Percentiles rank a stretch among this genome's conserved stretches.
Conservation (phyloP, 192 early-diverging fungal genomes). For the Backusella circina region DNA sequence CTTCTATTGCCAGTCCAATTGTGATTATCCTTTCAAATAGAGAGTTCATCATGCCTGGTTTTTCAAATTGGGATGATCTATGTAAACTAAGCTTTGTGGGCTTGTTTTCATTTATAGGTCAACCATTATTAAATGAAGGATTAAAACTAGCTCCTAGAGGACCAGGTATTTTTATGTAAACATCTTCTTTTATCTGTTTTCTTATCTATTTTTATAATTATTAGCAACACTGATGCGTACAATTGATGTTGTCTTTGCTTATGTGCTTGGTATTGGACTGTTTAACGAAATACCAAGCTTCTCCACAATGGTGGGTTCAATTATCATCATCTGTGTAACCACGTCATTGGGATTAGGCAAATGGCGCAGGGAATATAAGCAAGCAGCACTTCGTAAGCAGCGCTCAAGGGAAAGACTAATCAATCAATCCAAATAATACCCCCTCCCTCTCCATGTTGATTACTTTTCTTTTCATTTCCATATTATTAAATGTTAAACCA, state of each 20-base stretch:
- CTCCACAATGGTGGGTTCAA: slow-evolving; percentile 52
- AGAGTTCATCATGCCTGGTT: slow-evolving; percentile 28
- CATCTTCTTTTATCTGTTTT: neutral
- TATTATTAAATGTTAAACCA: neutral
- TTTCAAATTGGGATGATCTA: slow-evolving; percentile 43
- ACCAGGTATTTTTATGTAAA: slow-evolving; percentile 36
- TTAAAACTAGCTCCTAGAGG: slow-evolving; percentile 70
- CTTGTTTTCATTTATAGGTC: slow-evolving; percentile 61
- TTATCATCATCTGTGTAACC: slow-evolving; percentile 58
- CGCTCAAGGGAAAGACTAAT: neutral
- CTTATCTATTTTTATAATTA: neutral
- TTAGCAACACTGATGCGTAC: slow-evolving; percentile 63
- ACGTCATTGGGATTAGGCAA: slow-evolving; percentile 60
- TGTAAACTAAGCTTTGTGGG: slow-evolving; percentile 37
- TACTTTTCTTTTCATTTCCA: neutral
- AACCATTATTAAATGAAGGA: slow-evolving; percentile 68
- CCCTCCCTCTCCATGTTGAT: neutral
- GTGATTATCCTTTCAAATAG: slow-evolving; percentile 35
- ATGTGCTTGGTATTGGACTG: slow-evolving; percentile 64
- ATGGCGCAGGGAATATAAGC: slow-evolving; percentile 33
- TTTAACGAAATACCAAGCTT: slow-evolving; percentile 62
- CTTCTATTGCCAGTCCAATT: slow-evolving; percentile 42
- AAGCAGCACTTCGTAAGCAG: neutral
- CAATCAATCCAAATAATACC: slow-evolving; percentile 1
- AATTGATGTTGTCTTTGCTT: slow-evolving; percentile 78